phyloP scores from a whole-genome alignment of 257 asterid species.

The Plantago ovata region DNA sequence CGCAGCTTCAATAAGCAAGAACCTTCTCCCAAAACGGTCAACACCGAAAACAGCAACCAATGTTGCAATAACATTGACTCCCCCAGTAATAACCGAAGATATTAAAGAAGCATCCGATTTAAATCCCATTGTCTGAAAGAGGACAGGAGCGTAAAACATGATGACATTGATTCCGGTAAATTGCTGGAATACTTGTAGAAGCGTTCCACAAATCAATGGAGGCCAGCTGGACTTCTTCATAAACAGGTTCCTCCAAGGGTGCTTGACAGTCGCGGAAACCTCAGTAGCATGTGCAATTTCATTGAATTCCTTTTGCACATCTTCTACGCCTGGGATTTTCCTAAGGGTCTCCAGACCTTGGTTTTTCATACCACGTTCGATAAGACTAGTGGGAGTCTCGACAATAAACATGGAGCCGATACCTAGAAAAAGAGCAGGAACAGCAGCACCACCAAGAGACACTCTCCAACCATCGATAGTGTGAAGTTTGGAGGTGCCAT shows the following conservation, averaged over 20 bases:
- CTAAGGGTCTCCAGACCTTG: constrained; percentile 23
- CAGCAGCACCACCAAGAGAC: no score
- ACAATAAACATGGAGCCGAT: constrained; percentile 30
- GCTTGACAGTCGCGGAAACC: constrained; percentile 23
- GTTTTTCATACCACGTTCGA: constrained; percentile 24
- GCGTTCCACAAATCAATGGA: constrained; percentile 23
- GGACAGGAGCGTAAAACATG: constrained; percentile 47
- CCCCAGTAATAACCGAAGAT: constrained; percentile 40
- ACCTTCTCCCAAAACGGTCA: constrained; percentile 37
- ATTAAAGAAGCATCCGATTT: constrained; percentile 27
- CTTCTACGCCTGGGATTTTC: constrained; percentile 35
- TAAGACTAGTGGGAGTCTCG: constrained; percentile 46
- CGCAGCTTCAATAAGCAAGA: constrained; percentile 38
- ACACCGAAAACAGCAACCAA: constrained; percentile 34
- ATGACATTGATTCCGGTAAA: constrained; percentile 41
- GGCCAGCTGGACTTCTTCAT: constrained; percentile 29
- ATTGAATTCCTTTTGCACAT: constrained; percentile 33
- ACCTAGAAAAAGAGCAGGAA: no score
- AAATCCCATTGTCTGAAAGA: constrained; percentile 41
- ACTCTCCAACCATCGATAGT: no score
- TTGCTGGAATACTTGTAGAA: constrained; percentile 38
- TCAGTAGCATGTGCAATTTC: constrained; percentile 32
- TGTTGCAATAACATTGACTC: constrained; percentile 33
- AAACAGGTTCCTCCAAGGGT: constrained; percentile 34
- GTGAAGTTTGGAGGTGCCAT: constrained; percentile 23